Evolutionary conservation across 768 basidiomycete species (phyloP).

Genomic region (Kwoniella sp.): DNA sequence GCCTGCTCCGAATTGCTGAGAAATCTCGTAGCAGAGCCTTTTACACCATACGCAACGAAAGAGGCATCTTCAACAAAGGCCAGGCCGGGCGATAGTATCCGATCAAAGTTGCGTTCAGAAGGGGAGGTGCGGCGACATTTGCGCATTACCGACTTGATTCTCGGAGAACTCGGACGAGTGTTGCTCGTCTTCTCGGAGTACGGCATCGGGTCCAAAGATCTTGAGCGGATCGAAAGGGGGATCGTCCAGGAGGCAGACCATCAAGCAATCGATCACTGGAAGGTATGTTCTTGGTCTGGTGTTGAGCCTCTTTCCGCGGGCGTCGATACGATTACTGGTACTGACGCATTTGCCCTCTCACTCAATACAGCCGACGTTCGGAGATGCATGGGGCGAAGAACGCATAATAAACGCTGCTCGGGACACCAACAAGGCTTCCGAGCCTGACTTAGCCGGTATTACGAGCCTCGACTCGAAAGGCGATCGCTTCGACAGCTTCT

Average conservation of each 20-base stretch:
- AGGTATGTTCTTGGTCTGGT: not conserved
- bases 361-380: not conserved
- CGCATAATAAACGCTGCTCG: not conserved
- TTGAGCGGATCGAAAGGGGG: not conserved
- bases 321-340: not conserved
- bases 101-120: no score
- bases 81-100: not conserved
- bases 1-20: not conserved
- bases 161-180: constrained; percentile 6
- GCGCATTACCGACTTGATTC: constrained; percentile 6
- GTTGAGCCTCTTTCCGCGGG: no score
- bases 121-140: not conserved
- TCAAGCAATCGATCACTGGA: not conserved
- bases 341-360: not conserved
- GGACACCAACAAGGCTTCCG: not conserved
- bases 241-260: not conserved
- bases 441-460: not conserved
- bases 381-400: not conserved
- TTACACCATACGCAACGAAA: no score
- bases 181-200: not conserved
- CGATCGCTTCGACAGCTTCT: no score
- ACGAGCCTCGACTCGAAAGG: no score
- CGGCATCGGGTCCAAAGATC: not conserved
- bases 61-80: no score
- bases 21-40: not conserved